Percentiles rank a stretch among this genome's conserved stretches.
These are phyloP conservation scores for Crotalaria pallida DNA, from an alignment of 306 rosid genomes.

Conservation along the genomic window DNA sequence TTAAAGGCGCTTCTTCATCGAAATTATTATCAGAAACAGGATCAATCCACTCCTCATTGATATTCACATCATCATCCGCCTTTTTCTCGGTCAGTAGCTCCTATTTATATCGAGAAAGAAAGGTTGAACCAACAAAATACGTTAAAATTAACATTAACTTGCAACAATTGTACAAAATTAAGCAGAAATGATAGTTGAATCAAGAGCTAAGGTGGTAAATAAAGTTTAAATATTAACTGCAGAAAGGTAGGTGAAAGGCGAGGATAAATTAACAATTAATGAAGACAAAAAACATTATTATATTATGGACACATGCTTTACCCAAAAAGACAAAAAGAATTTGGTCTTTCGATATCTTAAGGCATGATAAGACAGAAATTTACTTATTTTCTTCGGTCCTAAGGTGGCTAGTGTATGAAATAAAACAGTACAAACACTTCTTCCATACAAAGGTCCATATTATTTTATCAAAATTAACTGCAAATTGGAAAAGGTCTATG, in stretches of 20 bases:
- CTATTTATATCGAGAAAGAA: conserved; percentile 33
- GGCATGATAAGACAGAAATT: background rate
- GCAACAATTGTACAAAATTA: background rate
- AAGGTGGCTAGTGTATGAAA: background rate
- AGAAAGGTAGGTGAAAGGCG: background rate
- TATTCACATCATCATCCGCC: conserved; percentile 41
- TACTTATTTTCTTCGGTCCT: background rate
- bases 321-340: background rate
- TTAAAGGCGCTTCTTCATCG: conserved; percentile 78
- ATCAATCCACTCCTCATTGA: conserved; percentile 37
- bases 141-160: background rate
- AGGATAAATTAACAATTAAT: background rate
- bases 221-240: background rate
- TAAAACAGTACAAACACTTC: background rate
- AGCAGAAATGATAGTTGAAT: background rate
- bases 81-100: conserved; percentile 80
- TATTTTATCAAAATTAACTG: background rate
- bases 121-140: background rate
- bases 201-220: background rate
- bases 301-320: background rate
- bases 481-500: background rate
- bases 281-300: background rate
- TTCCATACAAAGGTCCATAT: background rate
- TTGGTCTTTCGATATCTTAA: background rate
- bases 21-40: conserved; percentile 39